Conservation (phyloP, 2,329 filamentous ascomycete genomes). For the Basipetospora chlamydospora region DNA sequence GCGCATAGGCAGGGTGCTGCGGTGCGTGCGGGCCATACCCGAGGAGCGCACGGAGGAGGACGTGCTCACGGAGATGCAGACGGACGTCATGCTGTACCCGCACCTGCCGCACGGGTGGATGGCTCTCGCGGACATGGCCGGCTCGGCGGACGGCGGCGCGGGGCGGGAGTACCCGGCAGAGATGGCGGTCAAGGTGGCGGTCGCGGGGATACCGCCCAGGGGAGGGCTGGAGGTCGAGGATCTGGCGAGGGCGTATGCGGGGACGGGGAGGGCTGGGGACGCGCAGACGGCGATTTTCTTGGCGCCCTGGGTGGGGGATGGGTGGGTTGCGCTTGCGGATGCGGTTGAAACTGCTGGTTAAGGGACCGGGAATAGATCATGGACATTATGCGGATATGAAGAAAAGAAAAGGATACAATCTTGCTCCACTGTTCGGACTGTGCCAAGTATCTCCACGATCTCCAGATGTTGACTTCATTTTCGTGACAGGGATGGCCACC, state of each 20-base stretch:
- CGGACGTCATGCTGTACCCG: slow-evolving; percentile 69
- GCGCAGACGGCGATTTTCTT: slow-evolving; percentile 64
- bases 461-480: no score
- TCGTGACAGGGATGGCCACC: no score
- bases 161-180: slow-evolving; percentile 48
- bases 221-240: slow-evolving; percentile 55
- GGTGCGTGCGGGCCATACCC: slow-evolving; percentile 53
- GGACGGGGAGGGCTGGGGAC: slow-evolving; percentile 56
- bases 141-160: no score
- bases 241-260: slow-evolving; percentile 58
- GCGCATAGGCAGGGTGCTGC: slow-evolving; percentile 58
- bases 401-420: no score
- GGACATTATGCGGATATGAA: no score
- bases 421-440: background rate
- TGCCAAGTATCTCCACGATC: no score
- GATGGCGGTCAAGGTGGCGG: slow-evolving; percentile 59
- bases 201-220: slow-evolving; percentile 56
- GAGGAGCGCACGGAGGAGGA: slow-evolving; percentile 32
- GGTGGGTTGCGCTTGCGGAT: slow-evolving; percentile 46
- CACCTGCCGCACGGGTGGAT: slow-evolving; percentile 70
- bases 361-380: no score
- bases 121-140: slow-evolving; percentile 48
- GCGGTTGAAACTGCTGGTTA: no score
- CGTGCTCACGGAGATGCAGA: slow-evolving; percentile 51
- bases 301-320: slow-evolving; percentile 60